A percentile compares a stretch with the other conserved stretches of the same genome.
Evolutionary conservation across 257 asterid genomes (phyloP).

Genomic region (Mitragyna speciosa): DNA sequence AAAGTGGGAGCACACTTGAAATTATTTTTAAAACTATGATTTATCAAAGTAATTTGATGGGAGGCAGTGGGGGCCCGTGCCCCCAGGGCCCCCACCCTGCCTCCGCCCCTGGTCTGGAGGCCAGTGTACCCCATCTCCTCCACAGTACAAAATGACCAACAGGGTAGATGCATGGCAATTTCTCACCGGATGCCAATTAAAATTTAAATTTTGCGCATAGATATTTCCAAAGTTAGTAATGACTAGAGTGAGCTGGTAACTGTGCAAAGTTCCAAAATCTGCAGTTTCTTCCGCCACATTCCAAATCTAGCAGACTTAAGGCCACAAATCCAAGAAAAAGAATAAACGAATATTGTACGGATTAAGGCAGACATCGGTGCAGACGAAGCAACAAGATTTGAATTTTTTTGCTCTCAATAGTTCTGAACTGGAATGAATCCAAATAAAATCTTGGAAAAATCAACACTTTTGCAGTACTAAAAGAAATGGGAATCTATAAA

Average conservation of each 20-base stretch:
- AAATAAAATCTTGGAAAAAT: conserved; percentile 18
- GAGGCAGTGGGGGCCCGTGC: no score
- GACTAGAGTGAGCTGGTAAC: neutral
- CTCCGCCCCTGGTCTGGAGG: no score
- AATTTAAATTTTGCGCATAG: neutral
- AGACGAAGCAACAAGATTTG: neutral
- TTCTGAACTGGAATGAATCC: conserved; percentile 10
- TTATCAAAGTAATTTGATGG: no score
- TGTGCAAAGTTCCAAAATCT: conserved; percentile 18
- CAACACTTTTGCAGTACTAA: conserved; percentile 6
- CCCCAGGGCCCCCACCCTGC: no score
- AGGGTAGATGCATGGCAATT: neutral
- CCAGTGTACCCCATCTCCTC: no score
- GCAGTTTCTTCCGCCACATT: neutral
- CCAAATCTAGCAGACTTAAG: neutral
- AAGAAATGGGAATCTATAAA: conserved; percentile 26
- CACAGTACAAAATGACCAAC: neutral
- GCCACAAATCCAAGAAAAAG: conserved; percentile 10
- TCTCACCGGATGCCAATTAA: neutral
- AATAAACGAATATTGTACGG: conserved; percentile 8
- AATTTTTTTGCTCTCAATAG: neutral
- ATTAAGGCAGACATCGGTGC: conserved; percentile 7
- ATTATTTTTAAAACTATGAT: no score
- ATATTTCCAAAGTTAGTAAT: neutral
- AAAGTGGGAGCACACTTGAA: no score